These are phyloP conservation scores for Seminavis robusta DNA, from an alignment of 108 stramenopile genomes.

Conservation along the genomic window DNA sequence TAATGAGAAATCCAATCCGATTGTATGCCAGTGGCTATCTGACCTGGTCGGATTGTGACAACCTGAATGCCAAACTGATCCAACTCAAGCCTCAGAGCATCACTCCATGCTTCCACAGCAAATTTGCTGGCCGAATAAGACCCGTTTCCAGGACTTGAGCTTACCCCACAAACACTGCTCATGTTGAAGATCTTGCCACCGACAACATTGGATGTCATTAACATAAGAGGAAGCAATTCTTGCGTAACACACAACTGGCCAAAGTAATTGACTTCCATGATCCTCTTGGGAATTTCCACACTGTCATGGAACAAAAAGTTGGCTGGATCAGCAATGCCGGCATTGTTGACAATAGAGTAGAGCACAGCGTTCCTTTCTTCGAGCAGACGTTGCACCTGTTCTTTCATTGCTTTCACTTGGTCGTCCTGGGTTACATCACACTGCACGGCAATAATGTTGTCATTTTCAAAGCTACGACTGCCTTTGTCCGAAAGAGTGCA, in stretches of 20 bases:
- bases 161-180: constrained; percentile 6
- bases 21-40: constrained; percentile 7
- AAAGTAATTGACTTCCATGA: constrained; percentile 29
- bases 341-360: constrained; percentile 19
- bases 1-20: constrained; percentile 1
- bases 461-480: not conserved
- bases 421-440: constrained; percentile 11
- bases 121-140: constrained; percentile 11
- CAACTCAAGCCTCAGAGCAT: constrained; percentile 2
- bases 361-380: not conserved
- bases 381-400: not conserved
- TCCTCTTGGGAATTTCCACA: too few species aligned
- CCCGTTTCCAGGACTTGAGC: not conserved
- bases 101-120: constrained; percentile 19
- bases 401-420: not conserved
- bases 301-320: too few species aligned
- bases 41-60: constrained; percentile 21
- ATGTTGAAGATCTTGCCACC: constrained; percentile 11
- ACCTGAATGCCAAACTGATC: constrained; percentile 9
- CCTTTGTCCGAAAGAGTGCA: too few species aligned
- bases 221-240: constrained; percentile 12
- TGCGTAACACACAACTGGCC: constrained; percentile 15
- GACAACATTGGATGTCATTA: too few species aligned
- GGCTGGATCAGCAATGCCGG: too few species aligned
- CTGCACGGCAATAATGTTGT: not conserved